phyloP scores from a whole-genome alignment of 345 rosid genomes.

The Psidium friedrichsthalianum region DNA sequence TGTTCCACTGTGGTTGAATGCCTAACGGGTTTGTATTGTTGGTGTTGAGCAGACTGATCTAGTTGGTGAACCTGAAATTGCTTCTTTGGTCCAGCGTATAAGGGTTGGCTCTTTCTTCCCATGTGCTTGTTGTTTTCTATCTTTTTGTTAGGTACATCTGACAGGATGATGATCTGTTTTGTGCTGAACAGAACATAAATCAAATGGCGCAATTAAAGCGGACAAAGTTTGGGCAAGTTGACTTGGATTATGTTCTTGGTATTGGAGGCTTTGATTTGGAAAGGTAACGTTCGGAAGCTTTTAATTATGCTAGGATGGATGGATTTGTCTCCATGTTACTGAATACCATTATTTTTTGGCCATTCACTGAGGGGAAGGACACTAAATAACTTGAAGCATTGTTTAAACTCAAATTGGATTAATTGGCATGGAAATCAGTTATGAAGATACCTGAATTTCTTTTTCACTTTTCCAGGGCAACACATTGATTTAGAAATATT shows the following conservation, averaged over 20 bases:
- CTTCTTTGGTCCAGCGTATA: conserved; percentile 61
- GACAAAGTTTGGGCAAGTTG: conserved; percentile 78
- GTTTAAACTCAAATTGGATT: neutral
- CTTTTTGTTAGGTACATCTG: neutral
- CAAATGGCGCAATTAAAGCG: conserved; percentile 64
- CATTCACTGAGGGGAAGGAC: neutral
- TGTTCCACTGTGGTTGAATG: neutral
- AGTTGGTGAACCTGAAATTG: conserved; percentile 55
- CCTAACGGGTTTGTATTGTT: neutral
- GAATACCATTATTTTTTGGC: neutral
- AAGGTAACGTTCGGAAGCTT: conserved; percentile 24
- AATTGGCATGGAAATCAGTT: neutral
- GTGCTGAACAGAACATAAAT: conserved; percentile 51
- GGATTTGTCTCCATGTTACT: neutral
- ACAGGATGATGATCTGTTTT: neutral
- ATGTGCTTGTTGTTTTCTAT: neutral
- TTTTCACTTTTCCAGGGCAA: neutral
- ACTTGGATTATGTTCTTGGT: conserved; percentile 95
- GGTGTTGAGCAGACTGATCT: conserved; percentile 63
- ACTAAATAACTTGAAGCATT: neutral
- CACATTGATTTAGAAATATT: neutral
- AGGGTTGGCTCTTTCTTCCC: conserved; percentile 27
- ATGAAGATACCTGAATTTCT: neutral
- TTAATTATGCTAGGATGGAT: neutral
- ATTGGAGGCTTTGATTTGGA: conserved; percentile 97